A percentile compares a stretch with the other conserved stretches of the same genome.
Conservation (phyloP, 345 rosid species). For the Sisymbrium altissimum region DNA sequence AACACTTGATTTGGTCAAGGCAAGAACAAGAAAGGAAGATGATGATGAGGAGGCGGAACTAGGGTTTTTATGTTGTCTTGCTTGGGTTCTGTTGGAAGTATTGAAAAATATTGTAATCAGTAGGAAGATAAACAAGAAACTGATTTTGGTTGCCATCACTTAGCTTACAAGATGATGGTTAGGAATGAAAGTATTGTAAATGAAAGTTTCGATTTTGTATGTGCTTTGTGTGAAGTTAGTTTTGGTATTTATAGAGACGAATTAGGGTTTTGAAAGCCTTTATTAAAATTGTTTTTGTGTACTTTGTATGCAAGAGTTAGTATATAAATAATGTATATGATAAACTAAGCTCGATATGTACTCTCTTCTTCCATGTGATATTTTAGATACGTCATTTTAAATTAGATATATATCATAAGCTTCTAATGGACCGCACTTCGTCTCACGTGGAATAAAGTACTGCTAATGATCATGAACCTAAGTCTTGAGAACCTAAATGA, state of each 20-base stretch:
- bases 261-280: constrained; percentile 4
- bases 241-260: constrained; percentile 18
- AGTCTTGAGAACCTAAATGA: neutral
- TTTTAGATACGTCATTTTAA: neutral
- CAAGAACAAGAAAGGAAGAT: constrained; percentile 43
- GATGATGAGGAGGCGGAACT: constrained; percentile 10
- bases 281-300: neutral
- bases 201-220: constrained; percentile 6
- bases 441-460: constrained; percentile 21
- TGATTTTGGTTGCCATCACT: constrained; percentile 15
- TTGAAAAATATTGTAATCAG: neutral
- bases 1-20: constrained; percentile 44
- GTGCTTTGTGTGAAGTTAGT: constrained; percentile 16
- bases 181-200: constrained; percentile 1
- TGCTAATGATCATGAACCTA: constrained; percentile 2
- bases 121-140: constrained; percentile 31
- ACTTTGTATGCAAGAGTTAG: neutral
- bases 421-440: constrained; percentile 25
- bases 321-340: neutral
- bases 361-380: constrained; percentile 17
- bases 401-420: constrained; percentile 13
- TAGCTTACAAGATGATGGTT: neutral
- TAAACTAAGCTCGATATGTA: constrained; percentile 15
- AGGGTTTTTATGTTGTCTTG: constrained; percentile 35
- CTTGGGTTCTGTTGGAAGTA: constrained; percentile 37